Evolutionary conservation across 352 stramenopile species (phyloP).

Genomic region (Phytophthora sp.): DNA sequence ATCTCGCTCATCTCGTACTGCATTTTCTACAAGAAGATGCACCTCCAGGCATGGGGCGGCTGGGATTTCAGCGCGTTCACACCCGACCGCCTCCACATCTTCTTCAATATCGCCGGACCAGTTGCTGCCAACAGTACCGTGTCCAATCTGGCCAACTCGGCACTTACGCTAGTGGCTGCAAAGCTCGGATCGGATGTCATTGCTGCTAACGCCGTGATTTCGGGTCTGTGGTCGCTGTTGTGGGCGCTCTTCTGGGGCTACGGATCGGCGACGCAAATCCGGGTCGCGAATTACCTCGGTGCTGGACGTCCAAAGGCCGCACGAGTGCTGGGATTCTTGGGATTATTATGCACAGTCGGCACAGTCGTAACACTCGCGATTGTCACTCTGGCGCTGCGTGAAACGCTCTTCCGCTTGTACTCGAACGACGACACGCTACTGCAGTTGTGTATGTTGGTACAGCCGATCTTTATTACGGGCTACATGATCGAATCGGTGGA

Average conservation of each 20-base stretch:
- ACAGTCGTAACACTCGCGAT: conserved; percentile 60
- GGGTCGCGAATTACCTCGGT: conserved; percentile 78
- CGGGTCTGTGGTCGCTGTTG: conserved; percentile 64
- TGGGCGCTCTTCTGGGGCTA: conserved; percentile 86
- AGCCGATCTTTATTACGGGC: conserved; percentile 61
- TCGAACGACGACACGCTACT: conserved; percentile 58
- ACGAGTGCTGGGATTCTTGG: conserved; percentile 57
- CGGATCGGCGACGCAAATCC: conserved; percentile 78
- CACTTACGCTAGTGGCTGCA: conserved; percentile 70
- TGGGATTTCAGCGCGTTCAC: conserved; percentile 73
- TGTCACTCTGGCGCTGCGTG: conserved; percentile 44
- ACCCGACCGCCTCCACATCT: conserved; percentile 61
- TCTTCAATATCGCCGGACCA: conserved; percentile 68
- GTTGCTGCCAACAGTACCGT: conserved; percentile 73
- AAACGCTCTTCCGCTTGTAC: conserved; percentile 67
- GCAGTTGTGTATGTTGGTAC: conserved; percentile 56
- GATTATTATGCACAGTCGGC: conserved; percentile 62
- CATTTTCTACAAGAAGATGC: conserved; percentile 76
- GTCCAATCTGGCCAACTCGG: conserved; percentile 75
- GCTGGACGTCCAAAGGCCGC: conserved; percentile 70
- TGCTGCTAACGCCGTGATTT: conserved; percentile 78
- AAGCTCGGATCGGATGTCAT: conserved; percentile 79
- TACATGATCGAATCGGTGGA: conserved; percentile 70
- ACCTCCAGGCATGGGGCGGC: conserved; percentile 72
- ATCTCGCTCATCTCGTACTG: conserved; percentile 78